phyloP scores from a whole-genome alignment of 345 rosid genomes.

The Lepidium sativum region DNA sequence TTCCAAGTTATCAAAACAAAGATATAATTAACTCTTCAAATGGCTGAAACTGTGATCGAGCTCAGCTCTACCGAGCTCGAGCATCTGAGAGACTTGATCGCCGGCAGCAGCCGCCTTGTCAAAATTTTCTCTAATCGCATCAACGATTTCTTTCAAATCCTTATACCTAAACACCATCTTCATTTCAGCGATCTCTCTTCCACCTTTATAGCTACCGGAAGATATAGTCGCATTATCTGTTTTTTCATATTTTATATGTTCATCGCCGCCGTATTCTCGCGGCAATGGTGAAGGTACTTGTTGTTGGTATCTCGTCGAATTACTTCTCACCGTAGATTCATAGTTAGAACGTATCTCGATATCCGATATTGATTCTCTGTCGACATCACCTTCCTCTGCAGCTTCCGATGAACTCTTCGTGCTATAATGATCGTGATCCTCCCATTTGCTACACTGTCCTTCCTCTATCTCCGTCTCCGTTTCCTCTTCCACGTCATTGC shows the following conservation, averaged over 20 bases:
- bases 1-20: not conserved
- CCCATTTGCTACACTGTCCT: conserved; percentile 93
- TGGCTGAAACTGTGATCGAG: conserved; percentile 85
- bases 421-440: conserved; percentile 65
- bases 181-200: conserved; percentile 53
- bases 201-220: conserved; percentile 40
- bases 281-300: conserved; percentile 18
- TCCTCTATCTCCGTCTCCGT: conserved; percentile 79
- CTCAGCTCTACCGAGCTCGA: conserved; percentile 81
- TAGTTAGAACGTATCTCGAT: conserved; percentile 55
- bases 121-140: conserved; percentile 71
- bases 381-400: conserved; percentile 37
- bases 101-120: conserved; percentile 74
- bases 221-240: conserved; percentile 41
- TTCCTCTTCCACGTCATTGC: conserved; percentile 20
- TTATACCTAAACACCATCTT: conserved; percentile 80
- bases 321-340: conserved; percentile 37
- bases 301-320: conserved; percentile 17
- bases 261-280: conserved; percentile 15
- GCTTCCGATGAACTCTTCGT: conserved; percentile 42
- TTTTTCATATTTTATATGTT: conserved; percentile 25
- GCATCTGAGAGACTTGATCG: conserved; percentile 67
- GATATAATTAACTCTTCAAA: conserved; percentile 53
- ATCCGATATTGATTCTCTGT: conserved; percentile 59
- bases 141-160: conserved; percentile 86